phyloP scores from a whole-genome alignment of 129 eudicot species.

The Lactuca saligna region DNA sequence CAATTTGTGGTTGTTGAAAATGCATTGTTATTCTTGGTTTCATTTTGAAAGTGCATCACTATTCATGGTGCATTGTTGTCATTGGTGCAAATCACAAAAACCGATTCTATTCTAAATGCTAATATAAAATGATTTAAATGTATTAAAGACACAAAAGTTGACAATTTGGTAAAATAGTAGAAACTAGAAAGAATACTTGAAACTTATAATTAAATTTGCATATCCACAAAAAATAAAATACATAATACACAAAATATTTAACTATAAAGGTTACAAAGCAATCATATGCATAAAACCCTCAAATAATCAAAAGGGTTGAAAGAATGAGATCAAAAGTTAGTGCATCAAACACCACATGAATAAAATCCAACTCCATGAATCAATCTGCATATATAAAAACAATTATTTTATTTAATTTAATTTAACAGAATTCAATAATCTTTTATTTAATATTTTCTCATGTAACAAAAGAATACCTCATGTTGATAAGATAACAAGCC shows the following conservation, averaged over 20 bases:
- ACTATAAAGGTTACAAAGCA: constrained; percentile 24
- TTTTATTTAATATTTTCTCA: background rate
- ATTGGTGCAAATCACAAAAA: too few species aligned
- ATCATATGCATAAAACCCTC: constrained; percentile 37
- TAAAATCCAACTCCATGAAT: constrained; percentile 17
- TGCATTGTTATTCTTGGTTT: too few species aligned
- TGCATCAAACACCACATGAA: constrained; percentile 14
- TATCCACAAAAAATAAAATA: constrained; percentile 19
- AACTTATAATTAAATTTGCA: constrained; percentile 4
- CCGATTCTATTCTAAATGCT: too few species aligned
- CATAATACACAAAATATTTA: background rate
- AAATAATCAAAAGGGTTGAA: constrained; percentile 28
- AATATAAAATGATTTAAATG: background rate
- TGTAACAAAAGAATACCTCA: constrained; percentile 57
- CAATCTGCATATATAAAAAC: background rate
- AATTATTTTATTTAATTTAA: background rate
- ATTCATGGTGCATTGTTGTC: too few species aligned
- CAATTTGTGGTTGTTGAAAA: too few species aligned
- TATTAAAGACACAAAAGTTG: background rate
- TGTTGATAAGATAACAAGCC: constrained; percentile 85
- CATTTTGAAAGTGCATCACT: too few species aligned
- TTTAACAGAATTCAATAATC: background rate
- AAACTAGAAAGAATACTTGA: too few species aligned
- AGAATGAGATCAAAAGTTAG: constrained; percentile 41
- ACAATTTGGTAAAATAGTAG: background rate